These are phyloP conservation scores for Lyophyllum decastes DNA, from an alignment of 768 basidiomycete species.

Conservation along the genomic window DNA sequence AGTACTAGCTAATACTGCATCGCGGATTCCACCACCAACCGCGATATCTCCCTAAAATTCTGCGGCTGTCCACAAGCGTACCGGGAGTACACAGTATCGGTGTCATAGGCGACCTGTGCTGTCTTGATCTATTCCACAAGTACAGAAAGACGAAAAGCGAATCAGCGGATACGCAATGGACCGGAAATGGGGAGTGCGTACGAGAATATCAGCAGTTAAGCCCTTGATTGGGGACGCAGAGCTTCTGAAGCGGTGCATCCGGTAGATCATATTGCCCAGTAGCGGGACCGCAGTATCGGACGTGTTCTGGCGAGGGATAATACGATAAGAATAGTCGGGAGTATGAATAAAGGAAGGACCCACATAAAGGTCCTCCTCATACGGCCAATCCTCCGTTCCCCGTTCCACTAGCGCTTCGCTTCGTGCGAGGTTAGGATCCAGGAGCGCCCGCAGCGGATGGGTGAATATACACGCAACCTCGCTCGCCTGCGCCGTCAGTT, in stretches of 20 bases:
- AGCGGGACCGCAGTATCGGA: slow-evolving; percentile 51
- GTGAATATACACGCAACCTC: slow-evolving; percentile 84
- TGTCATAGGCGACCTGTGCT: slow-evolving; percentile 66
- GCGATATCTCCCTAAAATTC: slow-evolving; percentile 23
- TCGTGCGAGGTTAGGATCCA: slow-evolving; percentile 58
- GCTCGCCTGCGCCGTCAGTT: slow-evolving; percentile 54
- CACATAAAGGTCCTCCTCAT: slow-evolving; percentile 73
- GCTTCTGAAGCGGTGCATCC: slow-evolving; percentile 85
- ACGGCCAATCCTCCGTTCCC: slow-evolving; percentile 79
- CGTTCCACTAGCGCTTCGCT: slow-evolving; percentile 50
- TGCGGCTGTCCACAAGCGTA: slow-evolving; percentile 55
- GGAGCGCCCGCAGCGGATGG: slow-evolving; percentile 72
- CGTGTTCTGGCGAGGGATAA: slow-evolving; percentile 42
- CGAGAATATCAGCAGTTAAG: slow-evolving; percentile 80
- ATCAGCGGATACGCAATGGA: background rate
- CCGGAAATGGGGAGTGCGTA: slow-evolving; percentile 32
- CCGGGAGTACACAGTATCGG: slow-evolving; percentile 50
- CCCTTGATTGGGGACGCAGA: slow-evolving; percentile 82
- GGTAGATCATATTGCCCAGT: slow-evolving; percentile 56
- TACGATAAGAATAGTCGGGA: background rate
- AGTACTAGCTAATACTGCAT: too few relatives aligned
- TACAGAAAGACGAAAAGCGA: background rate
- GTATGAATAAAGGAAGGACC: slow-evolving; percentile 27
- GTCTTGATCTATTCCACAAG: slow-evolving; percentile 55
- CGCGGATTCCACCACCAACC: background rate